Base-by-base conservation (phyloP, 1,284 basidiomycete genomes). In the Leccinum pachyderme region DNA sequence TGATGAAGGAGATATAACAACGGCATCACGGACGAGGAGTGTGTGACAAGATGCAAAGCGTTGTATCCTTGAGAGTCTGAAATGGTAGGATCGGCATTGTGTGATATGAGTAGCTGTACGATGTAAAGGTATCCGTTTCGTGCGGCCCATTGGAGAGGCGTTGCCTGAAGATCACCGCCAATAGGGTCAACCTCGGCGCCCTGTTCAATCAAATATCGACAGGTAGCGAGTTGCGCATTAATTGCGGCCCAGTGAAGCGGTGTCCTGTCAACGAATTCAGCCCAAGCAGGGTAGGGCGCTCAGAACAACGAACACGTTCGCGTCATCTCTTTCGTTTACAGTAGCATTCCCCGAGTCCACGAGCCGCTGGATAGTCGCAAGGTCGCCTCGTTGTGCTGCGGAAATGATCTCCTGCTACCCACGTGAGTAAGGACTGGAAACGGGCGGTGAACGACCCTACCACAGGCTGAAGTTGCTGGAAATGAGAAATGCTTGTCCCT, bases 211-310 rank as follows among this genome's bases (percentile, higher is more conserved):
- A 99, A 78, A 63, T 88, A 91, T 41, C 85, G 81, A 70, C 89
- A 92, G 41, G 87, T 84, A 3, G 84, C 76, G 25, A 92, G 74
- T 65, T 96, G 93, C 2, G 91, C 91, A 64, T 96, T 96, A 67
- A 96, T 95, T 4, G 95, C 89, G 3, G 97, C 94, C 96, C 96
- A 99, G 70, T 99, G 96, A 5, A 99, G 80, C 0, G 96, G 90
- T 0, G 95, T 96, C 63, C 68, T 70, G 25, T 9, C 8, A 22
- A 51, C 32, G 49, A 28, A 29, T 28, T 69, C 41, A 60, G 55
- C 32, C n/a, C 51, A 24, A 52, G 39, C 25, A 28, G 13, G 15
- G 24, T 29, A 15, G 44, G 29, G 33, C 2, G 28, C 45, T 43
- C n/a, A 28, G 46, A 11, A 52, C 22, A n/a, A 68, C 69, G 55